Evolutionary conservation across 139 green algal species (phyloP).

Genomic region (Picochlorum sp.): DNA sequence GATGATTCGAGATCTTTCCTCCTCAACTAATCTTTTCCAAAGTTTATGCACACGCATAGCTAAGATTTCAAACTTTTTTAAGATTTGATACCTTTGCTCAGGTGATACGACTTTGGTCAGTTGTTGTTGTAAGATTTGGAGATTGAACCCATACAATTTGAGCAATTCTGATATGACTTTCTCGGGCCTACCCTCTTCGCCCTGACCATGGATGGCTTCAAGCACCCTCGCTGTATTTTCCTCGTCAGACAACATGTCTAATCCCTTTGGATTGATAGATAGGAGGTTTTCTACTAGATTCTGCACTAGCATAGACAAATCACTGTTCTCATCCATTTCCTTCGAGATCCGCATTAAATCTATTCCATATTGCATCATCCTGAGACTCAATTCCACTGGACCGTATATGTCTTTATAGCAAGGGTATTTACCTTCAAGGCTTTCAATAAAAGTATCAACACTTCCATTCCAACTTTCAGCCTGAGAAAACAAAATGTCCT

Average conservation of each 20-base stretch:
- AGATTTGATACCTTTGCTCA: no score
- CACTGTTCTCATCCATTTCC: neutral
- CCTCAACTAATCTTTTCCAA: no score
- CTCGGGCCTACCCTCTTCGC: no score
- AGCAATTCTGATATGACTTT: no score
- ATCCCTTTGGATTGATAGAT: slow-evolving; percentile 2
- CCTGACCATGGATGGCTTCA: no score
- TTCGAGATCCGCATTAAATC: slow-evolving; percentile 29
- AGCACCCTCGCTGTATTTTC: no score
- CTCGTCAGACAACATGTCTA: neutral
- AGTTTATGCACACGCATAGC: no score
- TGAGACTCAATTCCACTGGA: slow-evolving; percentile 71
- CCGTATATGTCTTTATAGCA: slow-evolving; percentile 77
- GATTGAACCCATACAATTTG: no score
- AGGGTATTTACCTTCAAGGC: slow-evolving; percentile 42
- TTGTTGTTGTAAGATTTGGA: no score
- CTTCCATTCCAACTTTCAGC: slow-evolving; percentile 32
- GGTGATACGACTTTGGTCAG: no score
- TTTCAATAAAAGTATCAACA: slow-evolving; percentile 39
- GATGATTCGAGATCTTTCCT: no score
- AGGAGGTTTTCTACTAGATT: neutral
- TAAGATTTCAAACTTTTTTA: no score
- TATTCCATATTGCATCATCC: slow-evolving; percentile 54
- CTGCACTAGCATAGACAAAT: neutral
- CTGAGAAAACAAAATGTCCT: neutral